These are phyloP conservation scores for Zalerion maritima DNA, from an alignment of 495 filamentous ascomycete species.

Conservation along the genomic window DNA sequence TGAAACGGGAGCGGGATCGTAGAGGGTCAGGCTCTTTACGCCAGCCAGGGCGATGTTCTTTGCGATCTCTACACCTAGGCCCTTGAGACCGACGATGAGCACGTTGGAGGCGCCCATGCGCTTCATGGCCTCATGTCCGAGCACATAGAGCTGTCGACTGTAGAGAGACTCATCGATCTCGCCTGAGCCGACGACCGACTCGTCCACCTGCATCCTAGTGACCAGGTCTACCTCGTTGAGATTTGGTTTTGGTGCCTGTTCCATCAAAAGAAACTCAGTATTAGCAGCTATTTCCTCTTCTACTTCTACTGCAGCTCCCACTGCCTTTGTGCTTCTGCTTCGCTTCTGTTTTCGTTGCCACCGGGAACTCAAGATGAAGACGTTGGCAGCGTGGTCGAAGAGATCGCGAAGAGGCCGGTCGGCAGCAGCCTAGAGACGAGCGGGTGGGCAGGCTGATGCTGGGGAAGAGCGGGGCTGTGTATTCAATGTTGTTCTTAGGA, in stretches of 20 bases:
- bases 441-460: not conserved
- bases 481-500: too few relatives aligned
- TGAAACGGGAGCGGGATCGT: conserved; percentile 64
- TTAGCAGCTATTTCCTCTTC: conserved; percentile 3
- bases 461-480: conserved; percentile 1
- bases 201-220: conserved; percentile 74
- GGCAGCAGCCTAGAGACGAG: conserved; percentile 1
- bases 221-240: conserved; percentile 45
- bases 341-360: too few relatives aligned
- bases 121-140: conserved; percentile 99
- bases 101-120: conserved; percentile 95
- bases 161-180: conserved; percentile 97
- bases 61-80: conserved; percentile 93
- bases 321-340: conserved; percentile 1
- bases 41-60: conserved; percentile 98
- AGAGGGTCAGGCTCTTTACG: conserved; percentile 68
- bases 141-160: conserved; percentile 93
- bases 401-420: not conserved
- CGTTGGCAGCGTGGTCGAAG: not conserved
- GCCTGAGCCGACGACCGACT: conserved; percentile 32
- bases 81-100: conserved; percentile 80
- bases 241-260: conserved; percentile 20
- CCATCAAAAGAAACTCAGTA: conserved; percentile 1
- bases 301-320: conserved; percentile 1
- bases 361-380: conserved; percentile 5